A percentile compares a stretch with the other conserved stretches of the same genome.
Conservation (phyloP, 1,284 basidiomycete genomes). For the Cerrena zonata region DNA sequence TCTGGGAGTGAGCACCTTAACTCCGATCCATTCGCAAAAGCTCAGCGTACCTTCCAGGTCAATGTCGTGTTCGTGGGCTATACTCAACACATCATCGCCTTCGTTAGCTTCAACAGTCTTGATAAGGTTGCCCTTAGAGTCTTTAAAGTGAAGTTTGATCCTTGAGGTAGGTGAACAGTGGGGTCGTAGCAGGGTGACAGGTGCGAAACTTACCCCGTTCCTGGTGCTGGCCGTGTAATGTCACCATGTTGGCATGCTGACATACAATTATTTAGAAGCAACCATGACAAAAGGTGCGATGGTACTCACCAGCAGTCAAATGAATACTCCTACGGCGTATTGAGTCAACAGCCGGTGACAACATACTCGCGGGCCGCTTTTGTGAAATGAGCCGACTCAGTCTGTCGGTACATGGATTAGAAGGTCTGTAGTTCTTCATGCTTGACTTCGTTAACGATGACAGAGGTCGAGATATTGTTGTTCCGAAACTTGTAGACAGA, state of each 20-base stretch:
- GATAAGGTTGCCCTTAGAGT: conserved; percentile 77
- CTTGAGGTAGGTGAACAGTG: conserved; percentile 35
- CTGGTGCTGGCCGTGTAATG: conserved; percentile 50
- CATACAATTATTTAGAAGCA: not conserved
- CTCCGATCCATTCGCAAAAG: not conserved
- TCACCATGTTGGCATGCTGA: conserved; percentile 30
- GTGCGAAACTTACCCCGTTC: conserved; percentile 54
- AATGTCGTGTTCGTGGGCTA: conserved; percentile 94
- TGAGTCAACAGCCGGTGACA: no score
- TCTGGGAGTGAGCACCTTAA: not conserved
- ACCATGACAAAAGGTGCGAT: not conserved
- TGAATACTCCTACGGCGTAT: not conserved
- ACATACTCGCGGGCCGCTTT: no score
- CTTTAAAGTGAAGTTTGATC: conserved; percentile 85
- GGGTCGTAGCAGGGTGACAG: conserved; percentile 2
- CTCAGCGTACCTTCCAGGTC: conserved; percentile 84
- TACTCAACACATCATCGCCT: conserved; percentile 85
- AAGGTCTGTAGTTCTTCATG: no score
- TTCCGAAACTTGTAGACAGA: no score
- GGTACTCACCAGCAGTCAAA: not conserved
- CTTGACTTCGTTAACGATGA: no score
- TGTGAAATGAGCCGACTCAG: no score
- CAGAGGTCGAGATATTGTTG: no score
- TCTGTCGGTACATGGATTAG: no score
- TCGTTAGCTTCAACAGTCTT: conserved; percentile 90